These are phyloP conservation scores for Annulohypoxylon moriforme DNA, from an alignment of 495 filamentous ascomycete species.

Conservation along the genomic window DNA sequence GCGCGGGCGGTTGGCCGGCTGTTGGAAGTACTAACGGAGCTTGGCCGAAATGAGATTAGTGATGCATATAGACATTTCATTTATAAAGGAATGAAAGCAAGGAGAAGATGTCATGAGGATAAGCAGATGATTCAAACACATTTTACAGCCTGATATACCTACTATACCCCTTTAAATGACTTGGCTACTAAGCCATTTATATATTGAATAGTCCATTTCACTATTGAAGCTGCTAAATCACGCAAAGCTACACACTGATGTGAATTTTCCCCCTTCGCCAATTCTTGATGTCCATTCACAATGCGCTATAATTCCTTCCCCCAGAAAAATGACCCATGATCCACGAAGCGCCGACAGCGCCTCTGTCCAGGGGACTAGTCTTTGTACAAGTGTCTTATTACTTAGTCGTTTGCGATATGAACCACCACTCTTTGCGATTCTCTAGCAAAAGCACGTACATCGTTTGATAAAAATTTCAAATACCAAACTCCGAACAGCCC, in stretches of 20 bases:
- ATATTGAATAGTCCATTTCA: not conserved
- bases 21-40: constrained; percentile 33
- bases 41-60: constrained; percentile 21
- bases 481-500: not conserved
- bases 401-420: not conserved
- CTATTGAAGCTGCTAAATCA: not conserved
- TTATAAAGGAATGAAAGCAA: not conserved
- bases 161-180: not conserved
- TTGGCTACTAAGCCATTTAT: not conserved
- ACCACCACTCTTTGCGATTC: not conserved
- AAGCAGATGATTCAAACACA: not conserved
- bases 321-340: not conserved
- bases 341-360: not conserved
- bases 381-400: not conserved
- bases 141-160: constrained; percentile 2
- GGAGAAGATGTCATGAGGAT: not conserved
- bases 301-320: not conserved
- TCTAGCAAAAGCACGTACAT: constrained; percentile 1
- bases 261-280: not conserved
- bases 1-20: constrained; percentile 29
- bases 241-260: not conserved
- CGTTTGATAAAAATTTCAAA: not conserved
- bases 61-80: not conserved
- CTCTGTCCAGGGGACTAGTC: not conserved
- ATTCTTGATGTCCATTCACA: not conserved